Conservation (phyloP, 148 eudicot genomes). For the Limonium bicolor region DNA sequence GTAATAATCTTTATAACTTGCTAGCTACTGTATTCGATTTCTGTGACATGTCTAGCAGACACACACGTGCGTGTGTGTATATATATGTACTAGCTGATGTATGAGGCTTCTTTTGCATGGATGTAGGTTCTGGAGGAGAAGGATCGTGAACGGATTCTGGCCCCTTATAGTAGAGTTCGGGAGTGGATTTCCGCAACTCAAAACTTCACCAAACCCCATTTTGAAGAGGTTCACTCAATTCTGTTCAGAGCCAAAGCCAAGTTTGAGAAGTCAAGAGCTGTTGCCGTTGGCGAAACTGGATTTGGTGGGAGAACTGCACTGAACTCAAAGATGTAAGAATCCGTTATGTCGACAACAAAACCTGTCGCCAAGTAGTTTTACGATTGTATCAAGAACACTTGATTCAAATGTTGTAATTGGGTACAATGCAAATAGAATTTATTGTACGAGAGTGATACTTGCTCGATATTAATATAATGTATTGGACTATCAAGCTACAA, state of each 20-base stretch:
- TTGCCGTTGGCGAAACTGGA: background rate
- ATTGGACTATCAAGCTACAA: too few species aligned
- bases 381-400: too few species aligned
- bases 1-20: conserved; percentile 16
- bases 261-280: conserved; percentile 22
- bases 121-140: conserved; percentile 40
- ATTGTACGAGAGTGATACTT: too few species aligned
- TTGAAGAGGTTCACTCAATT: conserved; percentile 50
- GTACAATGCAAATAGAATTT: too few species aligned
- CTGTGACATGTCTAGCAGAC: too few species aligned
- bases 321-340: conserved; percentile 24
- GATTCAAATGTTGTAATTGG: conserved; percentile 1
- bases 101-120: background rate
- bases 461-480: too few species aligned
- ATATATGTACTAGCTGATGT: background rate
- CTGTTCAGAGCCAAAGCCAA: conserved; percentile 32
- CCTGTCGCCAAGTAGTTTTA: too few species aligned
- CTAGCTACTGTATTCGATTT: background rate
- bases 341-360: too few species aligned
- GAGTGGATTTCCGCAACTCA: conserved; percentile 72
- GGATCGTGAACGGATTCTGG: conserved; percentile 40
- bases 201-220: conserved; percentile 58
- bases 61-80: background rate
- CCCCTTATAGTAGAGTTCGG: conserved; percentile 58
- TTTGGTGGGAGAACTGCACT: conserved; percentile 8